Evolutionary conservation across 441 rosid species (phyloP), one percentile per base, ranked within the genome.

Genomic region (Pelargonium myrrhifolium): DNA sequence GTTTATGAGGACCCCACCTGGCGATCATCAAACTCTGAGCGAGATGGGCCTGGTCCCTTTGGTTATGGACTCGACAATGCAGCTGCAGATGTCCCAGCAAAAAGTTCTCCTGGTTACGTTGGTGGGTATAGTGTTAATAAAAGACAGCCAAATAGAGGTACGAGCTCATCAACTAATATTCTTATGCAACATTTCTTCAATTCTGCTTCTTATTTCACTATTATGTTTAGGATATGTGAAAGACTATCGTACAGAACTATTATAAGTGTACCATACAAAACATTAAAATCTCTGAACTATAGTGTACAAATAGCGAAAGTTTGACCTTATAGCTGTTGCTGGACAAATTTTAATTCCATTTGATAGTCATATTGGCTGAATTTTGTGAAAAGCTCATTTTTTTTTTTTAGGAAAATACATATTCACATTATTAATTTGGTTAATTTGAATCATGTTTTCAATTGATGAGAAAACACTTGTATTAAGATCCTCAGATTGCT

Each of bases 131-230:
- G 84, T 74, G 89, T 87, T 83, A 87, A 84, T 79, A 91, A 89
- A 81, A 84, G 97, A 84, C 92, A 86, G 75, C 20, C 91, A 80
- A 88, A 77, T 87, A 86, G 95, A 91, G 99, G 99, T 93, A 81
- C 76, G 66, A 20, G 35, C 62, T 66, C 20, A 39, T 71, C 26
- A 22, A 77, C 61, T 49, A 28, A 37, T 65, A 20, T 71, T 56
- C 69, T 43, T 43, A 31, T 72, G 63, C 67, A 62, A 37, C 49
- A 18, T 18, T 18, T 53, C 24, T 53, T 53, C 8, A 3, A 53
- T 1, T 18, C 11, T 18, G 17, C 17, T n/a, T 49, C 37, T 31
- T 31, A 31, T 31, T 31, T 31, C 37, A 31, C 7, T 31, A 28
- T 3, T 28, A 28, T 28, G 31, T 28, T 28, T 28, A 3, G 31